Conservation (phyloP, 164 flowering plant species). For the Akebia trifoliata region DNA sequence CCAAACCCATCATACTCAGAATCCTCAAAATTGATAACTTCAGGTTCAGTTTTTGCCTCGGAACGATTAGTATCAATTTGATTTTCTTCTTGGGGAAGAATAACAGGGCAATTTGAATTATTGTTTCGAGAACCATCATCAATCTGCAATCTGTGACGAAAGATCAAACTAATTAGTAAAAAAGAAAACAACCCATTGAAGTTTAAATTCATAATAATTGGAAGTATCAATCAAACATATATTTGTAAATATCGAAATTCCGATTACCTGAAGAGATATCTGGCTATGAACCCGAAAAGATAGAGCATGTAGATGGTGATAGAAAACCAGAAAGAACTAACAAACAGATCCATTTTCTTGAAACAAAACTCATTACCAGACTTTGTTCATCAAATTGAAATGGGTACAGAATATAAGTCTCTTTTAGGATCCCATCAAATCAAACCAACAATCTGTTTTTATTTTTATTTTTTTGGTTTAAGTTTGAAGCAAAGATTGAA, state of each 20-base stretch:
- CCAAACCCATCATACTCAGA: constrained; percentile 20
- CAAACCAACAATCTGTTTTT: not conserved
- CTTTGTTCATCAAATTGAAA: constrained; percentile 14
- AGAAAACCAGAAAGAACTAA: constrained; percentile 34
- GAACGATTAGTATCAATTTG: constrained; percentile 2
- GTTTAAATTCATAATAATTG: constrained; percentile 6
- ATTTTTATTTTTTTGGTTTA: not conserved
- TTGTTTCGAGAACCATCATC: constrained; percentile 7
- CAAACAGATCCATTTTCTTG: constrained; percentile 27
- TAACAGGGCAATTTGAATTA: constrained; percentile 17
- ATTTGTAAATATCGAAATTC: constrained; percentile 11
- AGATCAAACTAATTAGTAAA: not conserved
- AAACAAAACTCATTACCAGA: constrained; percentile 17
- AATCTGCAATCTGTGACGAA: constrained; percentile 21
- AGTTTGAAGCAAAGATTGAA: constrained; percentile 8
- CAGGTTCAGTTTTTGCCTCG: constrained; percentile 14
- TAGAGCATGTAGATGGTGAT: constrained; percentile 18
- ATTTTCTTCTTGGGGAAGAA: constrained; percentile 14
- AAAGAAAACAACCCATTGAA: constrained; percentile 11
- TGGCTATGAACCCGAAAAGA: constrained; percentile 27
- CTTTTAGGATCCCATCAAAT: constrained; percentile 13
- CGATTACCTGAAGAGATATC: constrained; percentile 34
- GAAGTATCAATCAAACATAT: constrained; percentile 10
- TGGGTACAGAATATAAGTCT: constrained; percentile 8
- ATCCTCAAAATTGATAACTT: constrained; percentile 10